Percentiles rank a stretch among this genome's conserved stretches.
Evolutionary conservation across 2,329 filamentous ascomycete genomes (phyloP).

Genomic region (Cladorrhinum sp.): DNA sequence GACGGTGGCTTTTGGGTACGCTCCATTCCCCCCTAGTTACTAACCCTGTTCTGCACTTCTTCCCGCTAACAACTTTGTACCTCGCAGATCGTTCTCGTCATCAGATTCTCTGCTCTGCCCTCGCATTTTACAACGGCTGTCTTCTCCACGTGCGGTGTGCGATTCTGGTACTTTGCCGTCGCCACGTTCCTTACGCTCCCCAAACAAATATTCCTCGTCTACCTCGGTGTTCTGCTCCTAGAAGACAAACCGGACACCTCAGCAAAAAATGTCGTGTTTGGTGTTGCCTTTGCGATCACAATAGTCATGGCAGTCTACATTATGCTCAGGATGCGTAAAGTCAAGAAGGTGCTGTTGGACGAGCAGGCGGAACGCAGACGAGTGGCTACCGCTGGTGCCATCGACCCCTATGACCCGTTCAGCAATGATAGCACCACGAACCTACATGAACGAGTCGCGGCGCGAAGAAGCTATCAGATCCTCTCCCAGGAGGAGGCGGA

Average conservation of each 20-base stretch:
- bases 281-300: constrained; percentile 35
- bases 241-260: constrained; percentile 28
- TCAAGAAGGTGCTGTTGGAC: constrained; percentile 35
- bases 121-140: constrained; percentile 43
- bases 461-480: neutral
- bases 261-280: constrained; percentile 35
- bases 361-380: constrained; percentile 32
- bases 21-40: neutral
- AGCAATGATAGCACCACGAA: too few relatives aligned
- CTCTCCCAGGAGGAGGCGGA: constrained; percentile 10
- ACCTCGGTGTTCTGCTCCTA: constrained; percentile 38
- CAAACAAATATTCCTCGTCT: constrained; percentile 42
- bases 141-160: constrained; percentile 42
- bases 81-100: constrained; percentile 37
- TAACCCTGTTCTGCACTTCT: too few relatives aligned
- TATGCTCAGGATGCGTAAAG: constrained; percentile 35
- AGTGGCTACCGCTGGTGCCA: too few relatives aligned
- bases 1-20: constrained; percentile 41
- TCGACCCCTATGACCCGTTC: too few relatives aligned
- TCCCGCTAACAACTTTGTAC: neutral
- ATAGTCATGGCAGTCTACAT: constrained; percentile 37
- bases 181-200: constrained; percentile 41
- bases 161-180: constrained; percentile 40
- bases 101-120: constrained; percentile 41
- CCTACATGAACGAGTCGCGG: neutral